Evolutionary conservation across 2,329 filamentous ascomycete species (phyloP), one percentile per base, ranked within the genome.

Genomic region (Lasiodiplodia citricola): DNA sequence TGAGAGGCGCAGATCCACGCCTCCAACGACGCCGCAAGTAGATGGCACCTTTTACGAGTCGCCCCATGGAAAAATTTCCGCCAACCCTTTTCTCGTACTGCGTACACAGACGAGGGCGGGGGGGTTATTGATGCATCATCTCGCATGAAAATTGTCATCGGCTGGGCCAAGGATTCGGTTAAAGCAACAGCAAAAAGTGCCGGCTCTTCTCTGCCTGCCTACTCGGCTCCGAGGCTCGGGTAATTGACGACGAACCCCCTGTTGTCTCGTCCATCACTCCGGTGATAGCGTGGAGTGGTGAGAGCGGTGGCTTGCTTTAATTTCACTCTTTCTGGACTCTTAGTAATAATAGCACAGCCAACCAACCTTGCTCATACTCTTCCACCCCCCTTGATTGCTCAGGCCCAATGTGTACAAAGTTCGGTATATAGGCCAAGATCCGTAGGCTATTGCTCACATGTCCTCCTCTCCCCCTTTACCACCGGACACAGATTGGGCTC

Each of bases 211-310:
- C 23, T 23, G 54, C 11, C 13, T 16, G 37, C 6, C 25, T 21
- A 6, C 18, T 62, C 58, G 58, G 58, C 37, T 50, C 58, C 58
- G 58, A 62, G 25, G 11, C 11, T 62, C 58, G 58, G 58, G n/a
- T 47, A 8, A 10, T 44, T 18, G 41, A 7, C 14, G 16, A 44
- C 41, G 16, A 7, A 18, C 16, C 41, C 41, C 41, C 41, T 44
- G 5, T n/a, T 18, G 41, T 25, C 25, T 7, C 41, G 14, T 14
- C 4, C 4, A 4, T 44, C 38, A 7, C 41, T 44, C 41, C n/a
- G 18, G 41, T 44, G 41, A 18, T 44, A 14, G 41, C 41, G 31
- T 35, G 31, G 31, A 35, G 31, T 35, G 31, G 31, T 35, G 31
- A 35, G 31, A 35, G 31, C 31, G 4, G 31, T 35, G 31, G 31